Base-by-base conservation (phyloP, 75 land plant species). In the Cryptomeria japonica region DNA sequence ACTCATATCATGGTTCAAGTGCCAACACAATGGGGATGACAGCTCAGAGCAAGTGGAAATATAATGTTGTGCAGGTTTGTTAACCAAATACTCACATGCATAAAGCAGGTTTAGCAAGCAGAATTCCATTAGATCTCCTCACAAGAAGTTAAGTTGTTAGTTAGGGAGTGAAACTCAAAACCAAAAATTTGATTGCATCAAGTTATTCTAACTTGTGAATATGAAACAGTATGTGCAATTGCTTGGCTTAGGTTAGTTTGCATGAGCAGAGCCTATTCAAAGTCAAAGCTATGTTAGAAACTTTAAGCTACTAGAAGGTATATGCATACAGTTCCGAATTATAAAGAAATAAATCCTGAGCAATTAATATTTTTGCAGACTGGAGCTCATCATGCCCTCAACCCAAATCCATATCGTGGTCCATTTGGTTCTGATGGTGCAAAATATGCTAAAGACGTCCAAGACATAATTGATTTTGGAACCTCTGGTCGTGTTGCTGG, bases 381-480 rank as follows among this genome's bases (percentile, higher is more conserved):
- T 90, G 99, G 97, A 82, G 95, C 96, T 56, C 99, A 98, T 87
- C 99, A 98, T 90, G 97, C 95, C 18, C 22, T 97, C 83, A 98
- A 98, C 85, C 99, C 99, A 31, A 94, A 98, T 76, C 99, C 94
- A 61, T 98, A 98, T 84, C 91, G 99, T 89, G 99, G 99, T 64
- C 88, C 88, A 2, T 96, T 94, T 91, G 99, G 99, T 44, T 90
- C 97, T 18, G 99, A 98, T 88, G 99, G 99, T 13, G 87, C 92
- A 56, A 94, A 90, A 78, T 98, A 98, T 94, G 97, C 99, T 39
- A 93, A 88, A 85, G 99, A 97, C 86, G 95, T 98, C 87, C 87
- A 96, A 88, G 97, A 97, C 44, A 86, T 98, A 22, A 94, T 98
- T 19, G 91, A 96, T 0, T 96, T 91, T 88, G 96, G 96, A 86